Conservation (phyloP, 768 basidiomycete species). For the Kondoa malvinella region DNA sequence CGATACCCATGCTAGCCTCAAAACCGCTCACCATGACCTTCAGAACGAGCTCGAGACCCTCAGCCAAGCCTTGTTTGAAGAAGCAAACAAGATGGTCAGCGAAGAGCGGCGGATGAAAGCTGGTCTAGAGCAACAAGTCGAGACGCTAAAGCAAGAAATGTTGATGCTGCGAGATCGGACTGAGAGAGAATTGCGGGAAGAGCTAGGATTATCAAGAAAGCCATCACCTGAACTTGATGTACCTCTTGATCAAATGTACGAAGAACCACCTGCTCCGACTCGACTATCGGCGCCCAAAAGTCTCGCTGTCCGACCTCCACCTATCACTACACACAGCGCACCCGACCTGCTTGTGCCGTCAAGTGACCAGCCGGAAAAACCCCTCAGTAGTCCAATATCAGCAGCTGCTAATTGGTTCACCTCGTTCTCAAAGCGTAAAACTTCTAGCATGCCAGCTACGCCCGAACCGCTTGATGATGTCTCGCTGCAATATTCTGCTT, state of each 20-base stretch:
- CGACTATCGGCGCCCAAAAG: neutral
- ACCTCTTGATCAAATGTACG: too few species aligned
- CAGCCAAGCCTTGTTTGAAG: conserved; percentile 69
- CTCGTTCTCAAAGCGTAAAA: neutral
- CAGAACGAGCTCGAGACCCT: conserved; percentile 92
- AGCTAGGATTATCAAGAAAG: neutral
- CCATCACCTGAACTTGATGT: neutral
- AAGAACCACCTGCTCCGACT: neutral
- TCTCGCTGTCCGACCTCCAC: neutral
- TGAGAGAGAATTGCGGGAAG: neutral
- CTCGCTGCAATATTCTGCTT: neutral
- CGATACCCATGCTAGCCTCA: neutral
- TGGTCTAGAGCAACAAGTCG: conserved; percentile 23
- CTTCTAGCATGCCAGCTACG: neutral
- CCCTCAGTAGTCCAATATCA: neutral
- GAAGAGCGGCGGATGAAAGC: conserved; percentile 58
- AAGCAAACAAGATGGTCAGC: conserved; percentile 97
- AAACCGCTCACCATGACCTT: conserved; percentile 40
- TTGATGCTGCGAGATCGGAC: neutral
- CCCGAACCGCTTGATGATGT: neutral
- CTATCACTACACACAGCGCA: neutral
- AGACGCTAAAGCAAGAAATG: conserved; percentile 22
- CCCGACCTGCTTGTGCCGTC: neutral
- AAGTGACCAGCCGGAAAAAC: neutral
- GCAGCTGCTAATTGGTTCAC: neutral